A percentile compares a stretch with the other conserved stretches of the same genome.
These are phyloP conservation scores for Nemania sp. DNA, from an alignment of 2,329 filamentous ascomycete species.

Conservation along the genomic window DNA sequence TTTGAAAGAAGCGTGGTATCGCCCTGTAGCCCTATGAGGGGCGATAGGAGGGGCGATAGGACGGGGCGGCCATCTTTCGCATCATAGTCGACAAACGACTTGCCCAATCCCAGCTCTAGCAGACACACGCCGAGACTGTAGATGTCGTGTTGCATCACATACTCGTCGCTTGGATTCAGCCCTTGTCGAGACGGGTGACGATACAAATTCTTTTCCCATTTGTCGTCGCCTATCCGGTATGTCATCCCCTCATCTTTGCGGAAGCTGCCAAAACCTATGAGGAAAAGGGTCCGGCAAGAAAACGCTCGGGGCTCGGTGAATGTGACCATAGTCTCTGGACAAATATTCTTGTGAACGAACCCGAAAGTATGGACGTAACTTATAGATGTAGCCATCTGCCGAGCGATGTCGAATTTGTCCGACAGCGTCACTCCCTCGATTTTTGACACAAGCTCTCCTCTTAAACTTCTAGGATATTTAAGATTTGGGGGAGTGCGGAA, in stretches of 20 bases:
- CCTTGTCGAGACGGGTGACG: conserved; percentile 28
- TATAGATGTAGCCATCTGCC: conserved; percentile 1
- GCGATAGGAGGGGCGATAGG: not conserved
- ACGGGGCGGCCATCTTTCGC: not conserved
- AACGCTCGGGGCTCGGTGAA: not conserved
- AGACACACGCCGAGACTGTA: conserved; percentile 57
- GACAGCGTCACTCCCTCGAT: not conserved
- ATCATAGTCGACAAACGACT: conserved; percentile 30
- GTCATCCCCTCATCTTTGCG: conserved; percentile 13
- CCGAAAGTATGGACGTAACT: conserved; percentile 17
- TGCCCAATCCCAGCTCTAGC: conserved; percentile 53
- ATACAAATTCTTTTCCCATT: conserved; percentile 26
- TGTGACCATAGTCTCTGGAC: conserved; percentile 10
- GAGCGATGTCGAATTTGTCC: conserved; percentile 5
- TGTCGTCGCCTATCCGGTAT: conserved; percentile 14
- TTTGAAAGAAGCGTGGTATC: not conserved
- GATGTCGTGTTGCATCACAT: conserved; percentile 50
- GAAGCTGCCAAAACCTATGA: conserved; percentile 23
- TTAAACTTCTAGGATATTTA: not conserved
- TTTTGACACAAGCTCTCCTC: not conserved
- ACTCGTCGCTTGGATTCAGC: conserved; percentile 9
- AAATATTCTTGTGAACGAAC: conserved; percentile 20
- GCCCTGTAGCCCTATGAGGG: not conserved
- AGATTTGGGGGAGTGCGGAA: not conserved
- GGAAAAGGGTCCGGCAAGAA: not conserved